Base-by-base conservation (phyloP, 2,329 filamentous ascomycete species). In the Aureobasidium sp. region DNA sequence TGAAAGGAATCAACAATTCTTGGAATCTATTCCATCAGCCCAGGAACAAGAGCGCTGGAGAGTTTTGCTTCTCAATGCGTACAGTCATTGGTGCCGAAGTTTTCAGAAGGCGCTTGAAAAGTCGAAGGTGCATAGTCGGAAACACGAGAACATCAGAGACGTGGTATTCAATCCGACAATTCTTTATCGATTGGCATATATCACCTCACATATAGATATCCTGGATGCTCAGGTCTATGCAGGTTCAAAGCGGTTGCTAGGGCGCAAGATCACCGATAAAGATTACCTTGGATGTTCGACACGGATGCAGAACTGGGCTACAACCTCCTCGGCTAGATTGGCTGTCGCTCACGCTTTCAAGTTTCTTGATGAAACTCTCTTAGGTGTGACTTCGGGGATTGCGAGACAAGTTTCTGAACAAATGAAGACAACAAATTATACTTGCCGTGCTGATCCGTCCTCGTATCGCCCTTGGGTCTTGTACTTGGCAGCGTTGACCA, bases 151-250 rank as follows among this genome's bases (percentile, higher is more conserved):
- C 10, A 61, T 62, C n/a, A 57, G 87, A 61, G 85, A 86, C 66
- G 85, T 92, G 25, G 91, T 92, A 66, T 89, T 96, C 71, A 90
- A 87, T 65, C 85, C 90, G 13, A 93, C 87, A 2, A 91, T 96
- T 14, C 79, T 97, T 27, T 91, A 96, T 70, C 90, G 95, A 67
- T 78, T 97, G 14, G 93, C 93, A 0, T 92, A 97, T 72, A 96
- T 97, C 88, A 91, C 91, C 2, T 96, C 95, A 82, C 91, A 97
- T 70, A 90, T 96, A 16, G 92, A 97, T 71, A 90, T 97, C 59
- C 90, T 96, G 14, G 91, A 97, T 72, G 91, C 91, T 68, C 93
- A 97, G 75, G 95, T 97, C 66, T 96, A 93, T 72, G 91, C 92
- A 7, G 86, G 91, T 5, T 91, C 91, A 1, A 90, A 86, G 68